Evolutionary conservation across 352 stramenopile species (phyloP), one percentile per base, ranked within the genome.

Genomic region (Plasmopara viticola): DNA sequence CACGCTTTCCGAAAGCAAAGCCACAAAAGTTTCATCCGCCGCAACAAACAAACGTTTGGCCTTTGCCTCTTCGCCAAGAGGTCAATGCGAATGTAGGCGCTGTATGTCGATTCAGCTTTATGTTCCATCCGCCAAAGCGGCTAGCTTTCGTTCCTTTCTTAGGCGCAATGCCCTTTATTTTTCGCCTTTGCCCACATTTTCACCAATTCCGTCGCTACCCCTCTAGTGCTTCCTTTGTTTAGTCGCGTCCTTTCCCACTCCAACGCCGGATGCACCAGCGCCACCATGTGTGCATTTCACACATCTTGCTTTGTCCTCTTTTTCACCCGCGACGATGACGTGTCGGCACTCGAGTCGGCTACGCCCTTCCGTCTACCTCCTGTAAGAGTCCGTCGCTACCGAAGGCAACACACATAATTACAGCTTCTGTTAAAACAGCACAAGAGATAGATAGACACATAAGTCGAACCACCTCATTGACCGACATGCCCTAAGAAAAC

Each of bases 401-500:
- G 64, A 66, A 72, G 68, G 74, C 62, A 70, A 91, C 76, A 88
- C 65, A 88, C 80, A 91, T 78, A 87, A 88, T 91, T 91, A 91
- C 78, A 91, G 75, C 80, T 89, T 89, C 81, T 91, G 81, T 91
- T 91, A 91, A 89, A 84, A 84, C 69, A 91, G 68, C 69, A 86
- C 20, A 25, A 25, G 52, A 86, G 58, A 78, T 74, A 65, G 67
- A 91, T 86, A 87, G 52, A 81, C 64, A 66, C 66, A 91, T 89
- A 87, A 89, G 78, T 91, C 77, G 77, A 86, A 80, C 75, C 78
- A 78, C 71, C 62, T 70, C 66, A 71, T 63, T 74, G 62, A 67
- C 64, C 63, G 55, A 52, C 56, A 72, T 48, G 66, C 70, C 70
- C 67, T 68, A 62, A 60, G 56, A 56, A 58, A 65, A 33, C 6